A percentile compares a stretch with the other conserved stretches of the same genome.
Conservation (phyloP, 2,329 filamentous ascomycete species). For the Aspergillus ochraceus region DNA sequence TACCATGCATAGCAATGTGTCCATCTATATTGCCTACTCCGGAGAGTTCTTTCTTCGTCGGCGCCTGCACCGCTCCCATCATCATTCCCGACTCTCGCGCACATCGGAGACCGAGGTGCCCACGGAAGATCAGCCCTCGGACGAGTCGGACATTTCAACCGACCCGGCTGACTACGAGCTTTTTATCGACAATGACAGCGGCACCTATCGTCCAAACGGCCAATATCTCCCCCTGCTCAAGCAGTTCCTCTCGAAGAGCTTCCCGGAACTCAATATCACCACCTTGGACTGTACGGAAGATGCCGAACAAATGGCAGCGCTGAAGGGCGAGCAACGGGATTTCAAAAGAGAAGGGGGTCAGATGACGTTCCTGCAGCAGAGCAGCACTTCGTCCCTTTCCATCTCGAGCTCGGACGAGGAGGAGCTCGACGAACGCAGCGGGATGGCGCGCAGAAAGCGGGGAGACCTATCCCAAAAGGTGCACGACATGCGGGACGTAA, state of each 20-base stretch:
- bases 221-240: slow-evolving; percentile 71
- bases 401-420: slow-evolving; percentile 60
- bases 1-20: slow-evolving; percentile 94
- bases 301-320: slow-evolving; percentile 67
- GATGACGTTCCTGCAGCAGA: slow-evolving; percentile 55
- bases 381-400: slow-evolving; percentile 47
- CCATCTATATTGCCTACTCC: slow-evolving; percentile 84
- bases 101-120: slow-evolving; percentile 36
- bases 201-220: slow-evolving; percentile 87
- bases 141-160: slow-evolving; percentile 49
- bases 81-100: slow-evolving; percentile 28
- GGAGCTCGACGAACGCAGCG: slow-evolving; percentile 50
- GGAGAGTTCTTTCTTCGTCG: slow-evolving; percentile 90
- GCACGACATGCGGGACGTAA: slow-evolving; percentile 40
- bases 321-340: slow-evolving; percentile 75
- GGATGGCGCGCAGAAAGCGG: slow-evolving; percentile 22
- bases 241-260: slow-evolving; percentile 67
- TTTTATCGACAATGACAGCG: slow-evolving; percentile 91
- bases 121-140: slow-evolving; percentile 26
- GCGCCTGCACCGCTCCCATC: slow-evolving; percentile 51
- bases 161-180: slow-evolving; percentile 72
- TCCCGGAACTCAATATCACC: slow-evolving; percentile 74
- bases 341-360: slow-evolving; percentile 67
- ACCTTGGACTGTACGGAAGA: slow-evolving; percentile 72
- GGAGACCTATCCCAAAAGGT: slow-evolving; percentile 30